Conservation (phyloP, 495 filamentous ascomycete genomes). For the Penicillium waksmanii region DNA sequence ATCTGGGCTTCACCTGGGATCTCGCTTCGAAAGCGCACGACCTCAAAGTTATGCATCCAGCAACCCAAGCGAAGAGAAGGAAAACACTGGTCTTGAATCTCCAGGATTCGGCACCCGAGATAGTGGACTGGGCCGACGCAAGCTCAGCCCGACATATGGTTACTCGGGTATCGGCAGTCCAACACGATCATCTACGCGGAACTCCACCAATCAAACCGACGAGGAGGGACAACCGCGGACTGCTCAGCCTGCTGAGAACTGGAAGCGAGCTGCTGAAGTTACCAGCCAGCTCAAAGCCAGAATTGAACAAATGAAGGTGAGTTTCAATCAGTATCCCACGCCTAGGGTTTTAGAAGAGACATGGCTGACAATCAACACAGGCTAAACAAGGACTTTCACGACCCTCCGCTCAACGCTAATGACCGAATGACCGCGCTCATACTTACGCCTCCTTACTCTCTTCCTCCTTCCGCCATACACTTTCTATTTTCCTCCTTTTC, state of each 20-base stretch:
- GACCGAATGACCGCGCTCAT: constrained; percentile 35
- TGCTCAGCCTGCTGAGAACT: constrained; percentile 79
- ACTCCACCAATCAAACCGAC: constrained; percentile 39
- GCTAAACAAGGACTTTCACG: constrained; percentile 50
- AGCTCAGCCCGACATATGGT: constrained; percentile 49
- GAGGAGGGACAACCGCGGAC: constrained; percentile 41
- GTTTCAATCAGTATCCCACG: constrained; percentile 21
- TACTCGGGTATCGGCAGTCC: constrained; percentile 63
- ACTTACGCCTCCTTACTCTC: constrained; percentile 16
- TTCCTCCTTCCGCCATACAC: not conserved
- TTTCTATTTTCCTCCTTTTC: constrained; percentile 9
- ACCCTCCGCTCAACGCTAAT: constrained; percentile 44
- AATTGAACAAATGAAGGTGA: constrained; percentile 87
- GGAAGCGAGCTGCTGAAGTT: constrained; percentile 98
- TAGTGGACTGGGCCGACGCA: constrained; percentile 44
- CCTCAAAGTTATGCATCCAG: constrained; percentile 69
- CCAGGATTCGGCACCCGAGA: constrained; percentile 40
- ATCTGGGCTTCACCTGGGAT: constrained; percentile 40
- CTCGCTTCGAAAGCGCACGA: constrained; percentile 43
- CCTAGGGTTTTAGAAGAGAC: not conserved
- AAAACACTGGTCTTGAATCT: constrained; percentile 60
- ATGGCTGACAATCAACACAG: constrained; percentile 23
- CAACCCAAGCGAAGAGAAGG: constrained; percentile 81
- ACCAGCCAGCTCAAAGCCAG: constrained; percentile 95
- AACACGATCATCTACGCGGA: constrained; percentile 46